phyloP scores from a whole-genome alignment of 2,329 filamentous ascomycete genomes.

The Paradendryphiella salina region DNA sequence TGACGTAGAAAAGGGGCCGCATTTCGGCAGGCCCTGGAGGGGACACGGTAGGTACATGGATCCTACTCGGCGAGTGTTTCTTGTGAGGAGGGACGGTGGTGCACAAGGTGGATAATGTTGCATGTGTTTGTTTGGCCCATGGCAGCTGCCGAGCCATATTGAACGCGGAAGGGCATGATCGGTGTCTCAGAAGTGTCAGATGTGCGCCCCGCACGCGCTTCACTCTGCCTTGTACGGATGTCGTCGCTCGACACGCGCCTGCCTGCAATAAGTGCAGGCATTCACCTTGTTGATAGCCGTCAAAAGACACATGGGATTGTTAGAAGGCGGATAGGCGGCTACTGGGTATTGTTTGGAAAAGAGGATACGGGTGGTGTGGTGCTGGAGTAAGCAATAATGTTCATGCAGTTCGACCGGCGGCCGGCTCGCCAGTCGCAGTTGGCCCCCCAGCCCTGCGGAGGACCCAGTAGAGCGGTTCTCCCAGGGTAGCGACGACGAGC shows the following conservation, averaged over 20 bases:
- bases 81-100: background rate
- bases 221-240: conserved; percentile 8
- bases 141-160: background rate
- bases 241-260: conserved; percentile 7
- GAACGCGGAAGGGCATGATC: background rate
- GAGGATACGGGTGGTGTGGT: background rate
- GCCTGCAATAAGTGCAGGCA: conserved; percentile 6
- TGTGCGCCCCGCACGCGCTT: conserved; percentile 12
- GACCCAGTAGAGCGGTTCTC: conserved; percentile 26
- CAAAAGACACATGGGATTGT: conserved; percentile 1
- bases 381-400: conserved; percentile 7
- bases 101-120: background rate
- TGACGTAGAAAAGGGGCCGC: conserved; percentile 12
- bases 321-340: conserved; percentile 4
- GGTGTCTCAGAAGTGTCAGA: conserved; percentile 11
- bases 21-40: background rate
- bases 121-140: conserved; percentile 8
- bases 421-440: conserved; percentile 13
- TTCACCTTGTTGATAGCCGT: conserved; percentile 1
- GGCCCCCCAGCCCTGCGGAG: conserved; percentile 24
- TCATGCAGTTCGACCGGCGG: conserved; percentile 14
- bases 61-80: background rate
- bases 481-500: conserved; percentile 25
- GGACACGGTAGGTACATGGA: background rate
- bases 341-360: conserved; percentile 4